Evolutionary conservation across 495 filamentous ascomycete species (phyloP), one percentile per base, ranked within the genome.

Genomic region (Polyplosphaeria fusca): DNA sequence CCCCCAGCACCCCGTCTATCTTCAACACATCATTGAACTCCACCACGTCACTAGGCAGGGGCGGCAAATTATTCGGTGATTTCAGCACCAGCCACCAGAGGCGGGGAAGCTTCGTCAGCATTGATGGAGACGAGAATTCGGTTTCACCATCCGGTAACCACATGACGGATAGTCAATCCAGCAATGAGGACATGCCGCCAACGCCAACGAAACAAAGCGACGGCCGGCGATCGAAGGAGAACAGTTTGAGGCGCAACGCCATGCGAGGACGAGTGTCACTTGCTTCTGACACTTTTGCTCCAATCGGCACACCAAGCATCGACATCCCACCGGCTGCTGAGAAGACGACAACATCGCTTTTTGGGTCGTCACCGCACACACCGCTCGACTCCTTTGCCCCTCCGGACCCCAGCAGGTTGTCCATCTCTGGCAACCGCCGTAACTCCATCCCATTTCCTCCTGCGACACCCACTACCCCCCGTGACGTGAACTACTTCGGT

Each of bases 151-250:
- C 78, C 28, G 77, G 73, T 9, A 79, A 80, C 16, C 58, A 56
- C 37, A 61, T 61, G 70, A 55, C 70, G 9, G 78, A 84, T 39
- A 83, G 81, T 58, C 82, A 85, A 60, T 64, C 79, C 2, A 76
- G 82, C 40, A 79, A 76, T 32, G 89, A 92, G 59, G 88, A 95
- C 19, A 73, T 94, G 22, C 91, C 91, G 20, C 91, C 91, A 9
- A 98, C 93, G 11, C 93, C 93, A 2, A 97, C 94, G 0, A 97
- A 95, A 71, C 86, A 84, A 60, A 68, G 47, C 52, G 72, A 73
- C 47, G 72, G 59, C 66, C 50, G 70, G 65, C 41, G 73, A 62
- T 64, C 78, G 5, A 73, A 73, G 56, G 70, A 67, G 32, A 75
- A 69, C 58, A 73, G 73, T 49, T 49, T 73, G 41, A 58, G 70